Evolutionary conservation across 2,329 filamentous ascomycete genomes (phyloP).

Genomic region (Aspergillus aculeatinus): DNA sequence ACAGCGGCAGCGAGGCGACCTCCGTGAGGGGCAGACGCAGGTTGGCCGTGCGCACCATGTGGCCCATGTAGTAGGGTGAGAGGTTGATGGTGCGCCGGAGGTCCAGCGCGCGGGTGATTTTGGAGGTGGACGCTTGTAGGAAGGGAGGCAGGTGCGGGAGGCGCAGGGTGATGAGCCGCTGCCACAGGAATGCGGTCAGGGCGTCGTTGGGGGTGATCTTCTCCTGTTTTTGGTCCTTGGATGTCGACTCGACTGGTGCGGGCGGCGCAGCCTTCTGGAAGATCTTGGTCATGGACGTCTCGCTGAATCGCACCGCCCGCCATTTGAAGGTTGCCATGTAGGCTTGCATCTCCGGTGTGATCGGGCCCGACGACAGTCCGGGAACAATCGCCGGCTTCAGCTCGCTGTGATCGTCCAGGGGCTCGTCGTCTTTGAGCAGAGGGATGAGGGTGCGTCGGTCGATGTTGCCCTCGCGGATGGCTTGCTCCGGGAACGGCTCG

Average conservation of each 20-base stretch:
- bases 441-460: conserved; percentile 19
- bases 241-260: background rate
- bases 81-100: conserved; percentile 18
- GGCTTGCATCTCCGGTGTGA: background rate
- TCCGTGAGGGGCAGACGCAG: conserved; percentile 10
- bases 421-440: conserved; percentile 10
- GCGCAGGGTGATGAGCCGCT: conserved; percentile 13
- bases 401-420: conserved; percentile 17
- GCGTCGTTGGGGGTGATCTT: conserved; percentile 22
- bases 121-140: background rate
- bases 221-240: background rate
- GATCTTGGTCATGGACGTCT: conserved; percentile 4
- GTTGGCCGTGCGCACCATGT: conserved; percentile 20
- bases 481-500: background rate
- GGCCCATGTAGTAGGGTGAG: conserved; percentile 19
- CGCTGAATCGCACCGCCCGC: conserved; percentile 13
- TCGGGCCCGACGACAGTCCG: background rate
- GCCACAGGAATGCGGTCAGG: conserved; percentile 23
- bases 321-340: conserved; percentile 12
- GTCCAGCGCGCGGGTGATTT: conserved; percentile 22
- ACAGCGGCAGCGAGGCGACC: conserved; percentile 8
- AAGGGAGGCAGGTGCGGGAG: background rate
- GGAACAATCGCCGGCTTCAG: conserved; percentile 1
- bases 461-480: conserved; percentile 17
- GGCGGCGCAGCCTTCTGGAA: background rate